phyloP scores from a whole-genome alignment of 2,329 filamentous ascomycete genomes.

The Epichloe glyceriae region DNA sequence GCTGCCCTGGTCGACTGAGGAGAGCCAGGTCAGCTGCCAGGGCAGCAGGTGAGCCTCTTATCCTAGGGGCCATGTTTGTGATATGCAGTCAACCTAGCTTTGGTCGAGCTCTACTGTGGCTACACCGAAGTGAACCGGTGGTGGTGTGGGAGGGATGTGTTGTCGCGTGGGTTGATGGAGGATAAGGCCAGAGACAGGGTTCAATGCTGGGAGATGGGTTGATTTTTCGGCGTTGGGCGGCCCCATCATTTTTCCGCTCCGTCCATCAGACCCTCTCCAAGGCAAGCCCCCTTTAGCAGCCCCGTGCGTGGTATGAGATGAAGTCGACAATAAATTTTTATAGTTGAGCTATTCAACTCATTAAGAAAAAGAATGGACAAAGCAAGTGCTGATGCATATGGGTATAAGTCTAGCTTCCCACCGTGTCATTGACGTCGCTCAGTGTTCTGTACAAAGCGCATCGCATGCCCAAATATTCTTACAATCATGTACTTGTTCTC shows the following conservation, averaged over 20 bases:
- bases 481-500: background rate
- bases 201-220: too few species aligned
- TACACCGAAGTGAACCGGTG: background rate
- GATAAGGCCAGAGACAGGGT: background rate
- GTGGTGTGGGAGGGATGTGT: background rate
- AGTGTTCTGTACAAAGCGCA: background rate
- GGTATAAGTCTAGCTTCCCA: background rate
- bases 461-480: background rate
- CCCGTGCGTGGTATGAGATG: too few species aligned
- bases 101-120: background rate
- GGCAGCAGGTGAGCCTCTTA: slow-evolving; percentile 16
- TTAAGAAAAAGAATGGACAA: too few species aligned
- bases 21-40: slow-evolving; percentile 10
- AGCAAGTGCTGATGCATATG: background rate
- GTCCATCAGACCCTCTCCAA: background rate
- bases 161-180: background rate
- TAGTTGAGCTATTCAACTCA: too few species aligned
- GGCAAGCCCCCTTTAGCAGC: background rate
- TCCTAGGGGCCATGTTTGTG: slow-evolving; percentile 7
- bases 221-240: background rate
- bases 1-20: slow-evolving; percentile 2
- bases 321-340: too few species aligned
- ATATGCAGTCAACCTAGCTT: background rate
- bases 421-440: background rate
- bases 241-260: slow-evolving; percentile 5